Evolutionary conservation across 306 rosid species (phyloP).

Genomic region (Echinosophora koreensis): DNA sequence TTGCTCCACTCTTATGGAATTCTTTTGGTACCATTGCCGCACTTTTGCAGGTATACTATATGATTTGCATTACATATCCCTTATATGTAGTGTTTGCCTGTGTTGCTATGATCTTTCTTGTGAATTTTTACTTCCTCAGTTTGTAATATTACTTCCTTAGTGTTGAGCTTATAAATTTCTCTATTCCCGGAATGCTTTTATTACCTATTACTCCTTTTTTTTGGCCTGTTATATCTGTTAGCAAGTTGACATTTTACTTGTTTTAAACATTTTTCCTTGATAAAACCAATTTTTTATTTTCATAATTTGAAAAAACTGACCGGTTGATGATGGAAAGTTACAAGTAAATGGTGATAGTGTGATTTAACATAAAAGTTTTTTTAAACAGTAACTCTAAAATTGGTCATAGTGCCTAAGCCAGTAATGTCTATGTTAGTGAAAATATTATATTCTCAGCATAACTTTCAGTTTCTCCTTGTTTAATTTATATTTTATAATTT

Average conservation of each 20-base stretch:
- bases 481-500: neutral
- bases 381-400: constrained; percentile 5
- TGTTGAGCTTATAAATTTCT: constrained; percentile 5
- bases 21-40: constrained; percentile 98
- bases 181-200: constrained; percentile 4
- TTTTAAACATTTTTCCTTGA: constrained; percentile 2
- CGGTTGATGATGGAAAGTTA: constrained; percentile 15
- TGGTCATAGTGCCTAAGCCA: neutral
- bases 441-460: neutral
- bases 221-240: constrained; percentile 20
- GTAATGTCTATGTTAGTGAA: neutral
- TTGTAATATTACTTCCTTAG: neutral
- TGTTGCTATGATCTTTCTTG: constrained; percentile 17
- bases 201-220: constrained; percentile 11
- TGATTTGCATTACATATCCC: constrained; percentile 37
- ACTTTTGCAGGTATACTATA: constrained; percentile 67
- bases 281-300: constrained; percentile 2
- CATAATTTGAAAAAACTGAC: constrained; percentile 9
- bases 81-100: constrained; percentile 33
- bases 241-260: constrained; percentile 16
- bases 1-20: constrained; percentile 95
- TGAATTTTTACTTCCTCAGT: constrained; percentile 17
- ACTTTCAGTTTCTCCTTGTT: neutral
- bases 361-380: constrained; percentile 22
- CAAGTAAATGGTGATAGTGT: constrained; percentile 8